Percentiles rank a stretch among this genome's conserved stretches.
phyloP scores from a whole-genome alignment of 1,139 yeast genomes.

The Magnusiomyces starmeri region DNA sequence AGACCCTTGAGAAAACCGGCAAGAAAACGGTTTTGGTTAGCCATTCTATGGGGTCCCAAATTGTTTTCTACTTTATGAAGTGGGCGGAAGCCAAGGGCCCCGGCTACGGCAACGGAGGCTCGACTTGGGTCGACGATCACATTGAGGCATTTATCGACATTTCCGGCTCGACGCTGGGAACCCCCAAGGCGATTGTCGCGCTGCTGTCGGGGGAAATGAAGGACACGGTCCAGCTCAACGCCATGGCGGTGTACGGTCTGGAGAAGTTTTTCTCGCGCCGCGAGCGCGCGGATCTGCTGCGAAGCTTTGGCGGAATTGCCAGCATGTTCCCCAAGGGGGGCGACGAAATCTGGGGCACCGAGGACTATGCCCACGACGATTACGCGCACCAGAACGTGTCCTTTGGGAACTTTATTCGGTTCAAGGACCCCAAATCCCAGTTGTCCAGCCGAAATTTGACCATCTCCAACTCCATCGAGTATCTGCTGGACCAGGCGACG shows the following conservation, averaged over 20 bases:
- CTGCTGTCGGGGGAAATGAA: slow-evolving; percentile 94
- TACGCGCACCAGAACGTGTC: slow-evolving; percentile 39
- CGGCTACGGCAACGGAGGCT: slow-evolving; percentile 81
- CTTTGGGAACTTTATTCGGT: slow-evolving; percentile 72
- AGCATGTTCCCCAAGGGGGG: slow-evolving; percentile 98
- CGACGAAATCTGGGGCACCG: slow-evolving; percentile 75
- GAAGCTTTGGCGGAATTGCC: slow-evolving; percentile 89
- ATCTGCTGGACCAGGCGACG: slow-evolving; percentile 58
- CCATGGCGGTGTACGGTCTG: slow-evolving; percentile 86
- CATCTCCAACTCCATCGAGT: slow-evolving; percentile 57
- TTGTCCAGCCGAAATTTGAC: slow-evolving; percentile 52
- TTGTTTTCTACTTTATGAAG: slow-evolving; percentile 77
- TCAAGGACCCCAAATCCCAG: slow-evolving; percentile 41
- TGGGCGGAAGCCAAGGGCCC: slow-evolving; percentile 92
- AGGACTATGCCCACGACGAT: slow-evolving; percentile 43
- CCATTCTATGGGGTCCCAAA: slow-evolving; percentile 96
- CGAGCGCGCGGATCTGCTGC: slow-evolving; percentile 78
- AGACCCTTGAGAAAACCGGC: slow-evolving; percentile 44
- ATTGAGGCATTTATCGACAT: slow-evolving; percentile 77
- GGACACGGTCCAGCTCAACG: slow-evolving; percentile 90
- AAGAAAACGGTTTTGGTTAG: slow-evolving; percentile 75
- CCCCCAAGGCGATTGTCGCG: slow-evolving; percentile 91
- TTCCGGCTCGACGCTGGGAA: slow-evolving; percentile 81
- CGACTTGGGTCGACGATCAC: slow-evolving; percentile 76
- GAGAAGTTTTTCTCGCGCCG: slow-evolving; percentile 87